Percentiles rank a stretch among this genome's conserved stretches.
Conservation (phyloP, 2,329 filamentous ascomycete species). For the Cadophora luteo-olivacea region DNA sequence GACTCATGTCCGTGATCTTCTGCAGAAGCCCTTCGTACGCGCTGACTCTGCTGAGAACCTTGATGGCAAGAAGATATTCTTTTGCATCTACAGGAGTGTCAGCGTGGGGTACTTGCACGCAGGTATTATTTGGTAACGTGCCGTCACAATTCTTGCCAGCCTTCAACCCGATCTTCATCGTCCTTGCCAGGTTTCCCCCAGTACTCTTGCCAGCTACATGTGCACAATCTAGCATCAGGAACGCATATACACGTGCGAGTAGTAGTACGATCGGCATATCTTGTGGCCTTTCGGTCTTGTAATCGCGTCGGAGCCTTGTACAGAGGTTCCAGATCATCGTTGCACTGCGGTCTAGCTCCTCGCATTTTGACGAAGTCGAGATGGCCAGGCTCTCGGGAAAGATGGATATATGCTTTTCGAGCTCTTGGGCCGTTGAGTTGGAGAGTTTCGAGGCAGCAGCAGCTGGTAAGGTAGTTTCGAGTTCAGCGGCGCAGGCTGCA, state of each 20-base stretch:
- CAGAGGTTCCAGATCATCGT: slow-evolving; percentile 72
- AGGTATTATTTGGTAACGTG: slow-evolving; percentile 43
- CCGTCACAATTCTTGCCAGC: slow-evolving; percentile 68
- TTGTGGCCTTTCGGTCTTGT: slow-evolving; percentile 37
- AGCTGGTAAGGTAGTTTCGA: slow-evolving; percentile 37
- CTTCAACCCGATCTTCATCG: slow-evolving; percentile 73
- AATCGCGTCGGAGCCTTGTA: slow-evolving; percentile 55
- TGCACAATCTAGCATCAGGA: slow-evolving; percentile 69
- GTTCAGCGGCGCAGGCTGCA: slow-evolving; percentile 38
- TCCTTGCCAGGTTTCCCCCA: slow-evolving; percentile 55
- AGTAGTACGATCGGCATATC: slow-evolving; percentile 37
- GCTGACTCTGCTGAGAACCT: slow-evolving; percentile 69
- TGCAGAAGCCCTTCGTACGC: slow-evolving; percentile 56
- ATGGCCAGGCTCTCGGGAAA: slow-evolving; percentile 45
- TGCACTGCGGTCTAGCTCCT: slow-evolving; percentile 61
- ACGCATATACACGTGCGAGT: slow-evolving; percentile 62
- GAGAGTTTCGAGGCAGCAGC: slow-evolving; percentile 30
- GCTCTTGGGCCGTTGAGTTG: slow-evolving; percentile 47
- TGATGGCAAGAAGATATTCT: slow-evolving; percentile 63
- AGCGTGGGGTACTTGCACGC: slow-evolving; percentile 1
- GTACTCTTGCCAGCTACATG: slow-evolving; percentile 46
- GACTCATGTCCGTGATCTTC: slow-evolving; percentile 40
- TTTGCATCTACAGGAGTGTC: slow-evolving; percentile 36
- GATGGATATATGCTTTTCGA: slow-evolving; percentile 49
- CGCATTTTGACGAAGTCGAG: slow-evolving; percentile 45